phyloP scores from a whole-genome alignment of 768 basidiomycete genomes.

The Tylopilus sp. region DNA sequence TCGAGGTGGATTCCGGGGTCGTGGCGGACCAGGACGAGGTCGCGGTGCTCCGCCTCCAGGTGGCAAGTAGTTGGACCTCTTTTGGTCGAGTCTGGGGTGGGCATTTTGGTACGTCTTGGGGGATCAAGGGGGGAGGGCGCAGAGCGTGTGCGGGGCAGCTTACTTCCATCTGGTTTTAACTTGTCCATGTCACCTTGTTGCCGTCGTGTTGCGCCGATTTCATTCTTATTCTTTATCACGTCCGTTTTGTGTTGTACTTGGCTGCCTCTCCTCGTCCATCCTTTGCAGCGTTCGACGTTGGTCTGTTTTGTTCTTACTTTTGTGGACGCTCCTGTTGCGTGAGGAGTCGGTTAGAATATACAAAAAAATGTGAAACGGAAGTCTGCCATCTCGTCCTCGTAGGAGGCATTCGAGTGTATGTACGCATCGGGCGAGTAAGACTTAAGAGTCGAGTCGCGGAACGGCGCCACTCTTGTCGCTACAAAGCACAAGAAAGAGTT shows the following conservation, averaged over 20 bases:
- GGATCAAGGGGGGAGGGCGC: background rate
- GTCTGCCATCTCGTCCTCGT: too few relatives aligned
- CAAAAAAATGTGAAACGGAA: background rate
- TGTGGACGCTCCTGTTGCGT: slow-evolving; percentile 22
- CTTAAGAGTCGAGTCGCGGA: too few relatives aligned
- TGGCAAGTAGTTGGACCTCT: slow-evolving; percentile 18
- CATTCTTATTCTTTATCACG: background rate
- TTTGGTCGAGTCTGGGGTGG: background rate
- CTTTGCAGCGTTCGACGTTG: slow-evolving; percentile 9
- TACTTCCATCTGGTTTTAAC: slow-evolving; percentile 8
- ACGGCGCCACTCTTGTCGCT: too few relatives aligned
- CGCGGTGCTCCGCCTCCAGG: slow-evolving; percentile 33
- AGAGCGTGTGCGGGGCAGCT: slow-evolving; percentile 11
- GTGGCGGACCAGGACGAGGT: slow-evolving; percentile 43
- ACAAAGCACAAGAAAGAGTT: too few relatives aligned
- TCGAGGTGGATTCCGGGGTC: slow-evolving; percentile 47
- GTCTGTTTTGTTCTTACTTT: slow-evolving; percentile 9
- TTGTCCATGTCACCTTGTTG: slow-evolving; percentile 14
- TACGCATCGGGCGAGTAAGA: too few relatives aligned
- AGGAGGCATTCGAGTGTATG: too few relatives aligned
- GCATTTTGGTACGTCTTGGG: slow-evolving; percentile 1
- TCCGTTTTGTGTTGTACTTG: slow-evolving; percentile 15
- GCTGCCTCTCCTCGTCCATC: slow-evolving; percentile 3
- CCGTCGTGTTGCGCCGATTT: background rate
- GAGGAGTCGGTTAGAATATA: slow-evolving; percentile 22